Percentiles rank a stretch among this genome's conserved stretches.
phyloP scores from a whole-genome alignment of 495 filamentous ascomycete genomes.

The Corynascus novoguineensis region DNA sequence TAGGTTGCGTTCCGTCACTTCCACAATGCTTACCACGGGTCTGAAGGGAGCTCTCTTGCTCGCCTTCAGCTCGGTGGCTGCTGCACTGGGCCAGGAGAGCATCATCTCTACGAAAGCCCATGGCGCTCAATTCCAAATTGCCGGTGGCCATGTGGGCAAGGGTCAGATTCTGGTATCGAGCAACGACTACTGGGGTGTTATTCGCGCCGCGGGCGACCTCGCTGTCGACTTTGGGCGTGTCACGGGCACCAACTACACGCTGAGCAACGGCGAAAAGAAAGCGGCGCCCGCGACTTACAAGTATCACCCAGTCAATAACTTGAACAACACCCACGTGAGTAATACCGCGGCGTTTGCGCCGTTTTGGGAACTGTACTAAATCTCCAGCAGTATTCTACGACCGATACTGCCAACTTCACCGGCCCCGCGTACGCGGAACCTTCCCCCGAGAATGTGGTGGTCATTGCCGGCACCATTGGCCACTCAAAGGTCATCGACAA shows the following conservation, averaged over 20 bases:
- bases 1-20: background rate
- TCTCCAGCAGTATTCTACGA: slow-evolving; percentile 38
- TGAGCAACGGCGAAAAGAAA: slow-evolving; percentile 43
- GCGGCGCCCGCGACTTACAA: slow-evolving; percentile 35
- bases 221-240: slow-evolving; percentile 67
- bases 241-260: slow-evolving; percentile 55
- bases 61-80: slow-evolving; percentile 27
- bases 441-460: slow-evolving; percentile 45
- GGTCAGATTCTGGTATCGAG: slow-evolving; percentile 49
- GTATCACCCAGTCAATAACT: slow-evolving; percentile 41
- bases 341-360: background rate
- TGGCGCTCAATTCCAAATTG: slow-evolving; percentile 39
- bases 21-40: slow-evolving; percentile 22
- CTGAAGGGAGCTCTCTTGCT: slow-evolving; percentile 25
- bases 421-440: slow-evolving; percentile 43
- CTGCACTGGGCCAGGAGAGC: slow-evolving; percentile 52
- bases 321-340: slow-evolving; percentile 45
- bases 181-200: slow-evolving; percentile 61
- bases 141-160: slow-evolving; percentile 37
- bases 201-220: slow-evolving; percentile 60
- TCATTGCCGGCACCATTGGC: slow-evolving; percentile 66
- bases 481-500: slow-evolving; percentile 55
- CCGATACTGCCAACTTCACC: slow-evolving; percentile 37
- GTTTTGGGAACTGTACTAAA: background rate
- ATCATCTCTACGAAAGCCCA: slow-evolving; percentile 47